Evolutionary conservation across 2,329 filamentous ascomycete species (phyloP).

Genomic region (Aspergillus nomiae): DNA sequence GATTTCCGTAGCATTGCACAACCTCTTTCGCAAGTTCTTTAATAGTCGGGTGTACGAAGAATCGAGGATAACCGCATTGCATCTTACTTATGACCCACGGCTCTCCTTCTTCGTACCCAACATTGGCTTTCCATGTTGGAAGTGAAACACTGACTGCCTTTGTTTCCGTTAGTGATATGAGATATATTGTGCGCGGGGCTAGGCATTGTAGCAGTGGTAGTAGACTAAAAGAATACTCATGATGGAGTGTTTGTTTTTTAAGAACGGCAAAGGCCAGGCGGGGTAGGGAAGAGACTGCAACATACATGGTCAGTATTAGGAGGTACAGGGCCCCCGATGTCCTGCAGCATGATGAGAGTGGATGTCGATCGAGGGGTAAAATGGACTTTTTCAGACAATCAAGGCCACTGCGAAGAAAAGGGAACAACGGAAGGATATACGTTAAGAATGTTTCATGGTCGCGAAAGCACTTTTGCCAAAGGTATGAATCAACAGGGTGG

Average conservation of each 20-base stretch:
- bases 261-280: conserved; percentile 18
- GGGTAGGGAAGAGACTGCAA: conserved; percentile 28
- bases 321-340: conserved; percentile 71
- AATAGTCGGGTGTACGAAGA: conserved; percentile 88
- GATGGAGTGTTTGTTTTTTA: neutral
- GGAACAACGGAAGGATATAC: neutral
- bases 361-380: neutral
- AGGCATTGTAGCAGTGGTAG: neutral
- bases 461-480: neutral
- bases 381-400: neutral
- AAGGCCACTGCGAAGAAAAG: neutral
- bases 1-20: conserved; percentile 56
- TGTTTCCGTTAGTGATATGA: neutral
- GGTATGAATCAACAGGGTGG: neutral
- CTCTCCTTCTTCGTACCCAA: conserved; percentile 92
- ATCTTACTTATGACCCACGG: conserved; percentile 82
- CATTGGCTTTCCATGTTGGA: conserved; percentile 86
- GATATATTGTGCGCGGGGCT: neutral
- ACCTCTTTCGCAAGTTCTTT: conserved; percentile 71
- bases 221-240: neutral
- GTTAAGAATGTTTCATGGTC: neutral
- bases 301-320: conserved; percentile 76
- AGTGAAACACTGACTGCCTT: conserved; percentile 95
- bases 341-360: conserved; percentile 35
- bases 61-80: conserved; percentile 90